Base-by-base conservation (phyloP, 139 green algal genomes). In the Chlamydomonas schloesseri region DNA sequence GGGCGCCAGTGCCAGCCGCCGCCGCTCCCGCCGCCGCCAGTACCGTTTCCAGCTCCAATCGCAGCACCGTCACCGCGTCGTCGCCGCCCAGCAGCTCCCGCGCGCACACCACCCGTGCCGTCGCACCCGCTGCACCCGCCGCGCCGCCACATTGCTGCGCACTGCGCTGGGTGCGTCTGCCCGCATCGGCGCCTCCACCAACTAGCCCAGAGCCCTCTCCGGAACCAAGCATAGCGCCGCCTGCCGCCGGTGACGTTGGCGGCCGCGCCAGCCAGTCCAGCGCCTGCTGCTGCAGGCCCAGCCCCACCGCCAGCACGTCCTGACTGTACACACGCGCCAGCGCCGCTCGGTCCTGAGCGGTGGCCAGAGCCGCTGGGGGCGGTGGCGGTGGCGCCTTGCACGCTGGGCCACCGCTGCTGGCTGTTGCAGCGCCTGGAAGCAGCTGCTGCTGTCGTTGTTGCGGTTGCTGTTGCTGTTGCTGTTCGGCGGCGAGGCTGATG, bases 251-350 rank as follows among this genome's bases (percentile, higher is more conserved):
- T 69, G 73, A 4, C 21, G 31, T 6, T n/a, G 46, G 46, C 46
- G 11, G 1, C 71, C 21, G 3, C 26, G 15, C 28, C 23, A 85
- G 79, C 79, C 79, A 85, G 13, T 17, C 14, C 65, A 85, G 46
- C 17, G 79, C 79, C 26, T 68, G 65, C 28, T 24, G 36, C 10
- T 47, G 65, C 31, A 50, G 46, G 1, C 46, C 29, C 29, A 84
- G 78, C 9, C 78, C 78, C 64, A 68, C 28, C 5, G 24, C 31
- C 31, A 85, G 67, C 21, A 85, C 47, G 50, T 85, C 79, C 31
- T 85, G 79, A 9, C 21, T 58, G 67, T 85, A 85, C 31, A 85
- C 33, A 3, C 79, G 79, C 14, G 67, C 65, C 9, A 85, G 68
- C 0, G 79, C 79, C 0, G n/a, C 15, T 2, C 65, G 65, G 79